Percentiles rank a stretch among this genome's conserved stretches.
Evolutionary conservation across 441 rosid genomes (phyloP).

Genomic region (Syzygium malaccense): DNA sequence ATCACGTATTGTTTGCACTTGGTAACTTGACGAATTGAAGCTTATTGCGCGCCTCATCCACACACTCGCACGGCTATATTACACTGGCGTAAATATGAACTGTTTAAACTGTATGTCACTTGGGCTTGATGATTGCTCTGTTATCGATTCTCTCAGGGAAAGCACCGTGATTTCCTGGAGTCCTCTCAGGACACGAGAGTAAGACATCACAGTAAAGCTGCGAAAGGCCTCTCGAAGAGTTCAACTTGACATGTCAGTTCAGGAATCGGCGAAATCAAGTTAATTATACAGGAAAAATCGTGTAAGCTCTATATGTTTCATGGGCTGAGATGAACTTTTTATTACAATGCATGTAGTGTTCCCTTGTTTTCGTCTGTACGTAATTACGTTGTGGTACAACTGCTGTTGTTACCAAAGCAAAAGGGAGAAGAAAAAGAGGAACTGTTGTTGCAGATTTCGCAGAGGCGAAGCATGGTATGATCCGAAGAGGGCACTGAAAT

Average conservation of each 20-base stretch:
- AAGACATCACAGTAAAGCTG: neutral
- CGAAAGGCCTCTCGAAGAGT: neutral
- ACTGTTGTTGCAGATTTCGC: neutral
- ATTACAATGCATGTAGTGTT: neutral
- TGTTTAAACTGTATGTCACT: neutral
- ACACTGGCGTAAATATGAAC: neutral
- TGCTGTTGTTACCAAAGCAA: neutral
- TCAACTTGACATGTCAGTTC: neutral
- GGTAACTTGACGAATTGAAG: neutral
- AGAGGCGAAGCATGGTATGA: neutral
- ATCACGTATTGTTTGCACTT: neutral
- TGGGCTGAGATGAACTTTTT: neutral
- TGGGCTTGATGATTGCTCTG: neutral
- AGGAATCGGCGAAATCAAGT: neutral
- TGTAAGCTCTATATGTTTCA: neutral
- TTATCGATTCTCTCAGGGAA: neutral
- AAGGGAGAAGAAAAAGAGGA: neutral
- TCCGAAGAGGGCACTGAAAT: neutral
- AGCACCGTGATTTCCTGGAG: neutral
- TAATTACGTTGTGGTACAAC: neutral
- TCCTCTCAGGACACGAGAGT: neutral
- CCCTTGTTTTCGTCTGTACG: neutral
- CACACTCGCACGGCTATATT: neutral
- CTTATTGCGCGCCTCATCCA: neutral
- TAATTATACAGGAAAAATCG: neutral